A percentile compares a stretch with the other conserved stretches of the same genome.
These are phyloP conservation scores for Groenewaldozyma auringiensis DNA, from an alignment of 1,139 yeast species.

Conservation along the genomic window DNA sequence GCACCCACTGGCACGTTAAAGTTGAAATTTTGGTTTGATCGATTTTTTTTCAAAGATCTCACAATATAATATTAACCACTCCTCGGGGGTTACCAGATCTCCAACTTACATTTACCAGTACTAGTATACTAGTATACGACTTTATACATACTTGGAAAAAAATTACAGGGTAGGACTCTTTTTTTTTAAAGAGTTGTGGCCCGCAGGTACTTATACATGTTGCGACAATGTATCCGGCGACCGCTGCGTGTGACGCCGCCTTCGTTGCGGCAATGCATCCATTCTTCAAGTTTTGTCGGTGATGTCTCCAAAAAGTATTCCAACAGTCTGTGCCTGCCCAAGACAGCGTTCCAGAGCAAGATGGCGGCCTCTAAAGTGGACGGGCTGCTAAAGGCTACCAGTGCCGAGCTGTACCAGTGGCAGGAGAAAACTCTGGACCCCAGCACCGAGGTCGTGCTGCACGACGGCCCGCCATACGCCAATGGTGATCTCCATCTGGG, in stretches of 20 bases:
- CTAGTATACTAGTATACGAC: too few relatives aligned
- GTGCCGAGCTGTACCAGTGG: conserved; percentile 39
- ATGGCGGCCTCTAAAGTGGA: conserved; percentile 31
- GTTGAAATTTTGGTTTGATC: too few relatives aligned
- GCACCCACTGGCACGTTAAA: too few relatives aligned
- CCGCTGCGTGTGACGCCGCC: neutral
- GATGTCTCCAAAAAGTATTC: conserved; percentile 29
- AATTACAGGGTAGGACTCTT: too few relatives aligned
- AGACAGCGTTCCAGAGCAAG: conserved; percentile 45
- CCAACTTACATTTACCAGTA: too few relatives aligned
- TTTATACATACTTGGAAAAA: too few relatives aligned
- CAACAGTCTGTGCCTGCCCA: conserved; percentile 45
- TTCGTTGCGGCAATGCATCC: neutral
- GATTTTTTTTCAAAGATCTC: too few relatives aligned
- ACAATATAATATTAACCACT: too few relatives aligned
- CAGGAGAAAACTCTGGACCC: conserved; percentile 26
- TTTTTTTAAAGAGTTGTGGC: too few relatives aligned
- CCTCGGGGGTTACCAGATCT: too few relatives aligned
- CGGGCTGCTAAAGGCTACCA: conserved; percentile 28
- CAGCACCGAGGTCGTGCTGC: conserved; percentile 44
- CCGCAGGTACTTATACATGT: neutral
- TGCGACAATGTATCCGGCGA: neutral
- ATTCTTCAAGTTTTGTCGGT: neutral
- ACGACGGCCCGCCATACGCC: conserved; percentile 98
- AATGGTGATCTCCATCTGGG: conserved; percentile 92